These are phyloP conservation scores for Globisporangium middletonii DNA, from an alignment of 352 stramenopile genomes.

Conservation along the genomic window DNA sequence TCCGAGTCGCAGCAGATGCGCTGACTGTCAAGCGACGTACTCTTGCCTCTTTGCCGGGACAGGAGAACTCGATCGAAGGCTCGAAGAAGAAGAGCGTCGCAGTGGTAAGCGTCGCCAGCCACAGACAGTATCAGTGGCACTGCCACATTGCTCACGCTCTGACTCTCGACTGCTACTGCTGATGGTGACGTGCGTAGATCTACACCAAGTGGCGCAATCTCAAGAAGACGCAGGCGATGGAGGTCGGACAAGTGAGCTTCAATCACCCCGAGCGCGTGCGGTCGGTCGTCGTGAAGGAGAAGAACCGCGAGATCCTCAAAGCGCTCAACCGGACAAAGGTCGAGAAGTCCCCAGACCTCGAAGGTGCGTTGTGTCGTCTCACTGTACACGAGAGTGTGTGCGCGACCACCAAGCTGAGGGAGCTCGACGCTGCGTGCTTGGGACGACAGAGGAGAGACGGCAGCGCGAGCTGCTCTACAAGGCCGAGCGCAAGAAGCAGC, in stretches of 20 bases:
- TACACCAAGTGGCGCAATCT: slow-evolving; percentile 93
- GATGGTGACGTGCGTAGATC: slow-evolving; percentile 33
- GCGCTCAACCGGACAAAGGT: slow-evolving; percentile 83
- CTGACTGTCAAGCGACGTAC: no score
- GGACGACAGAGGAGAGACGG: slow-evolving; percentile 41
- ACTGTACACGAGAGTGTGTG: background rate
- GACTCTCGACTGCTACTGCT: background rate
- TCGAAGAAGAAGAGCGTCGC: slow-evolving; percentile 89
- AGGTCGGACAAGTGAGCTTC: slow-evolving; percentile 88
- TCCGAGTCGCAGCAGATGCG: background rate
- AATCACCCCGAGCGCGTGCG: slow-evolving; percentile 59
- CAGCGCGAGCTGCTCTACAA: slow-evolving; percentile 72
- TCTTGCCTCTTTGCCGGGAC: background rate
- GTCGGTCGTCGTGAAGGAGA: slow-evolving; percentile 53
- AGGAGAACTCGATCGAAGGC: slow-evolving; percentile 93
- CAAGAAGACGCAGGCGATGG: slow-evolving; percentile 88
- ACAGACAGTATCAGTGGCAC: background rate
- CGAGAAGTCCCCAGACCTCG: slow-evolving; percentile 65
- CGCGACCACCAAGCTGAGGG: background rate
- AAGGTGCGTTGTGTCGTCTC: slow-evolving; percentile 29
- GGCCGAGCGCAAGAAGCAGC: slow-evolving; percentile 61
- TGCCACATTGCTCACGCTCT: background rate
- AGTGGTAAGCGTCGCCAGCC: slow-evolving; percentile 36
- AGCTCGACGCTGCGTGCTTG: no score
- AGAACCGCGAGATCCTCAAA: slow-evolving; percentile 85